Percentiles rank a stretch among this genome's conserved stretches.
These are phyloP conservation scores for Fusarium marasasianum DNA, from an alignment of 2,329 filamentous ascomycete genomes.

Conservation along the genomic window DNA sequence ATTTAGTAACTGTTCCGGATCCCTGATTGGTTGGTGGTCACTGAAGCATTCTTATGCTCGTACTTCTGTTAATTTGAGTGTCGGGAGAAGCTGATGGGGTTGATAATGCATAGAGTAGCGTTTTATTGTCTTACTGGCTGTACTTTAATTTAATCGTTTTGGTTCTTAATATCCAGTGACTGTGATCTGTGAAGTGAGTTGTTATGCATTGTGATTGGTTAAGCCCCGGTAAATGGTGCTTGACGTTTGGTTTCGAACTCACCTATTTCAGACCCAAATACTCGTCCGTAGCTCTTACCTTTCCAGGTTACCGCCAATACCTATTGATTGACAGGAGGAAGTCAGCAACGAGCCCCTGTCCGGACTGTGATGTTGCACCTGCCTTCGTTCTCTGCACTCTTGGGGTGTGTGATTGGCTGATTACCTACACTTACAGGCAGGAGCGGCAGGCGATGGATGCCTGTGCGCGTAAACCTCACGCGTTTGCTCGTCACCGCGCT, in stretches of 20 bases:
- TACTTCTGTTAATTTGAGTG: neutral
- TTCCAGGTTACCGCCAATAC: neutral
- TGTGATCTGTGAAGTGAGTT: neutral
- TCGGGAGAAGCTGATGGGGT: neutral
- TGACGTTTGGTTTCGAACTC: neutral
- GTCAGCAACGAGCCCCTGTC: neutral
- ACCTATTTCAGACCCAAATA: neutral
- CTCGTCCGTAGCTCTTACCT: neutral
- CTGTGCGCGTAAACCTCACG: conserved; percentile 31
- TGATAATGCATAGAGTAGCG: neutral
- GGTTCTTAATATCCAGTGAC: too few species aligned
- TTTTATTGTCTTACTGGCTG: neutral
- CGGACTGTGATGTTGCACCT: neutral
- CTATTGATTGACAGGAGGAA: neutral
- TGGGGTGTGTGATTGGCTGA: conserved; percentile 24
- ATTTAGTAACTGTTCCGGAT: neutral
- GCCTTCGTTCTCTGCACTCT: neutral
- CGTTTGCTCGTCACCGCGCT: conserved; percentile 11
- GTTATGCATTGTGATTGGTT: neutral
- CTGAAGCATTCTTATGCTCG: neutral
- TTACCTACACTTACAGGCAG: conserved; percentile 2
- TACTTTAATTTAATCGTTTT: neutral
- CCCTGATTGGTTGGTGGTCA: conserved; percentile 7
- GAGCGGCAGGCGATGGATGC: conserved; percentile 6
- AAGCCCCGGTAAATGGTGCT: neutral